Evolutionary conservation across 805 yeast genomes (phyloP).

Genomic region (Millerozyma miso): DNA sequence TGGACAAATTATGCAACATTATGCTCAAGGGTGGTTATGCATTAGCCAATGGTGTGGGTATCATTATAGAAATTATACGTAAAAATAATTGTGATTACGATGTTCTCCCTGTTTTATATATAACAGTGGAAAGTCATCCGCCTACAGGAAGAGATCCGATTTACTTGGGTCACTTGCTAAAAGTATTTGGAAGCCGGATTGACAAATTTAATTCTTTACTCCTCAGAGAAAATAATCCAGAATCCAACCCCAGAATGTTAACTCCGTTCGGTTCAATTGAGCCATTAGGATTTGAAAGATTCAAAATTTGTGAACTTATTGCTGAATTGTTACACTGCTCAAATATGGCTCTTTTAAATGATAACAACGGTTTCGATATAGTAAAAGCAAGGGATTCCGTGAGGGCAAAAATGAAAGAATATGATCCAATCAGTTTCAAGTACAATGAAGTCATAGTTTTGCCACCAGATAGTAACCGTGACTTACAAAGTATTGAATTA

Average conservation of each 20-base stretch:
- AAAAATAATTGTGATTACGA: constrained; percentile 46
- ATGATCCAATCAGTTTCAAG: constrained; percentile 42
- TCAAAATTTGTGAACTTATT: constrained; percentile 43
- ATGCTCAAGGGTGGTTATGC: constrained; percentile 46
- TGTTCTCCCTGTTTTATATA: constrained; percentile 40
- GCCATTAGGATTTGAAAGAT: constrained; percentile 44
- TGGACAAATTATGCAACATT: constrained; percentile 31
- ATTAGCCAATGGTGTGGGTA: constrained; percentile 47
- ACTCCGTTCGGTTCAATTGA: constrained; percentile 36
- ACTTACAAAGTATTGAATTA: constrained; percentile 3
- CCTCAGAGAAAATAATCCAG: constrained; percentile 11
- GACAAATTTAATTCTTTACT: constrained; percentile 34
- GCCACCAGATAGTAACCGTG: constrained; percentile 15
- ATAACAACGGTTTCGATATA: constrained; percentile 40
- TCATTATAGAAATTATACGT: constrained; percentile 42
- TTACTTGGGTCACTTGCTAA: constrained; percentile 39
- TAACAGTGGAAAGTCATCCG: constrained; percentile 42
- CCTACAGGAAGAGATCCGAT: constrained; percentile 47
- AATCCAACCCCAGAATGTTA: constrained; percentile 11
- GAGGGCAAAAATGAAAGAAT: constrained; percentile 36
- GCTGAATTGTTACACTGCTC: constrained; percentile 46
- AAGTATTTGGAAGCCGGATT: constrained; percentile 37
- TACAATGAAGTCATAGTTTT: constrained; percentile 41
- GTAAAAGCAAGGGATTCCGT: constrained; percentile 37
- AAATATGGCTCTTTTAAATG: constrained; percentile 43